Conservation (phyloP, 106 monocot species). For the Apostasia ramifera region DNA sequence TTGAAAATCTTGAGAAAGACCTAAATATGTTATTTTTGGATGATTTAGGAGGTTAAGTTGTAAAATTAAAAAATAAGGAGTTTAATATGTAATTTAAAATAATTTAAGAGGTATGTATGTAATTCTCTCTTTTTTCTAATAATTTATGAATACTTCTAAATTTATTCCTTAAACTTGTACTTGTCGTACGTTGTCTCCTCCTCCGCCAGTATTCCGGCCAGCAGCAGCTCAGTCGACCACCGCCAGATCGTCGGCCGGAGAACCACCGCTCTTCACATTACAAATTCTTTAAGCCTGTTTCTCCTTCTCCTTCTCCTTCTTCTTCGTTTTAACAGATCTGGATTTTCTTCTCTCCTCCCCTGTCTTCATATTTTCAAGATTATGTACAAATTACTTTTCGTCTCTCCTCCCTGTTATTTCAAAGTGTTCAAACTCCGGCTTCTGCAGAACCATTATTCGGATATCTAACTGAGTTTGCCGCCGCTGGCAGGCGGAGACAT, state of each 20-base stretch:
- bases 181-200: background rate
- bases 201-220: background rate
- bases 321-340: no score
- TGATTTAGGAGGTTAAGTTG: no score
- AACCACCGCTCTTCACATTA: constrained; percentile 10
- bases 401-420: background rate
- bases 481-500: constrained; percentile 30
- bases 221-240: background rate
- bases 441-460: constrained; percentile 15
- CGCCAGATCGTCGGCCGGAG: constrained; percentile 9
- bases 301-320: background rate
- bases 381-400: no score
- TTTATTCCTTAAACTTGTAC: no score
- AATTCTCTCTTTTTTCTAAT: no score
- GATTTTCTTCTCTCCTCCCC: background rate
- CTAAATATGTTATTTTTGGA: no score
- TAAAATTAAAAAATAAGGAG: no score
- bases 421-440: constrained; percentile 21
- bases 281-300: constrained; percentile 22
- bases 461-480: constrained; percentile 19
- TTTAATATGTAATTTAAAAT: no score
- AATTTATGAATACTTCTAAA: no score
- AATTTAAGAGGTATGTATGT: no score
- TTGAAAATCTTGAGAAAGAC: no score
- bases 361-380: background rate